Percentiles rank a stretch among this genome's conserved stretches.
These are phyloP conservation scores for Aegilops umbellulata DNA, from an alignment of 176 grass and related monocot species.

Conservation along the genomic window DNA sequence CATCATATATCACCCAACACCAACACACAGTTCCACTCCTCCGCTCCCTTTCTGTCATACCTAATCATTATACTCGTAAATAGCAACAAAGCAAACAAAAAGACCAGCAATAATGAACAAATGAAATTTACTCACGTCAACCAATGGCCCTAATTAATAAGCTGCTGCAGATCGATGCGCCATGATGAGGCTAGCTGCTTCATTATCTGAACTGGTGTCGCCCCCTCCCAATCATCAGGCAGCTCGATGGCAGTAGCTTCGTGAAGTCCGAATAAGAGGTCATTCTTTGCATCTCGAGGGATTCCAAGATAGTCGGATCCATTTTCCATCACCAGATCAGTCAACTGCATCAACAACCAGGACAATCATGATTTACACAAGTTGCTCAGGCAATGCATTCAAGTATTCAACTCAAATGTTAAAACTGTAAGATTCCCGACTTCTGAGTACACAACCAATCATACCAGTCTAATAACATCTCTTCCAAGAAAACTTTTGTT, in stretches of 20 bases:
- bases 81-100: conserved; percentile 33
- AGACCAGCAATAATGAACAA: conserved; percentile 43
- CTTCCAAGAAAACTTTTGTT: conserved; percentile 8
- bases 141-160: conserved; percentile 52
- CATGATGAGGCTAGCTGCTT: conserved; percentile 88
- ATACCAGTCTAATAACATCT: background rate
- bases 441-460: background rate
- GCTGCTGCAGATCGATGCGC: conserved; percentile 80
- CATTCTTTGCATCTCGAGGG: conserved; percentile 57
- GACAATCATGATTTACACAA: background rate
- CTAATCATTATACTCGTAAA: conserved; percentile 42
- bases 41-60: conserved; percentile 35
- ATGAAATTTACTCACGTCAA: conserved; percentile 41
- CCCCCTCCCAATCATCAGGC: conserved; percentile 84
- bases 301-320: conserved; percentile 73
- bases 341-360: conserved; percentile 56
- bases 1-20: conserved; percentile 22
- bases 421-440: conserved; percentile 2
- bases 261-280: conserved; percentile 72
- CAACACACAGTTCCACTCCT: conserved; percentile 34
- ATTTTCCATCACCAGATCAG: conserved; percentile 81
- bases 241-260: conserved; percentile 60
- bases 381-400: conserved; percentile 13
- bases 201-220: conserved; percentile 84
- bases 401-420: conserved; percentile 11